Base-by-base conservation (phyloP, 495 filamentous ascomycete genomes). In the Neurospora sp. region DNA sequence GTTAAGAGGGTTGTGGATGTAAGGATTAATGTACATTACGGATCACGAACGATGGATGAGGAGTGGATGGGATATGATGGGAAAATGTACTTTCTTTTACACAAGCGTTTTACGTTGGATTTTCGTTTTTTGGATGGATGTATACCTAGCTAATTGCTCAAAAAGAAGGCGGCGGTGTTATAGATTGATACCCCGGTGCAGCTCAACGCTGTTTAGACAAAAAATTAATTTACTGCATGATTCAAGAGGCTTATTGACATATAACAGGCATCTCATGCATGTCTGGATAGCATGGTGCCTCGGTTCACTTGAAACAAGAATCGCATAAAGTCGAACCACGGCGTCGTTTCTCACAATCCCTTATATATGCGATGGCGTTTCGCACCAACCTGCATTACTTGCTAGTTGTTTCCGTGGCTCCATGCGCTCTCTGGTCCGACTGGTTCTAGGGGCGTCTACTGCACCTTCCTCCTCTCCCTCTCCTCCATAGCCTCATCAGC, bases 401-500 rank as follows among this genome's bases (percentile, higher is more conserved):
- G 35, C 35, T 37, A 37, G 35, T 37, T 5, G 35, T 37, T 0
- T 37, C 35, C 5, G 35, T 37, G 35, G 35, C 35, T 37, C 35
- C 35, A 37, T 37, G 35, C 35, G 27, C 27, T 31, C 27, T 31
- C 27, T 31, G 2, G 27, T 31, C 27, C 27, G 27, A 31, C 27
- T 31, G 27, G 27, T 31, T 31, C 27, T 31, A 31, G 27, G 27
- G 27, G 27, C 16, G 22, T 37, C 69, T 74, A 84, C 27, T 80
- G 80, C 20, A 48, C 35, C 72, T 84, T 84, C 75, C 83, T 84
- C 39, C 46, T 38, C 70, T 84, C 82, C 77, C 83, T 84, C 37
- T 44, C 74, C 39, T 69, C 76, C 11, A 80, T 73, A 3, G 68
- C 75, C 20, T 74, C 75, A 46, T 86, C 84, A 8, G 77, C 79